Percentiles rank a stretch among this genome's conserved stretches.
Evolutionary conservation across 371 early-diverging fungal genomes (phyloP).

Genomic region (Mucor lusitanicus): DNA sequence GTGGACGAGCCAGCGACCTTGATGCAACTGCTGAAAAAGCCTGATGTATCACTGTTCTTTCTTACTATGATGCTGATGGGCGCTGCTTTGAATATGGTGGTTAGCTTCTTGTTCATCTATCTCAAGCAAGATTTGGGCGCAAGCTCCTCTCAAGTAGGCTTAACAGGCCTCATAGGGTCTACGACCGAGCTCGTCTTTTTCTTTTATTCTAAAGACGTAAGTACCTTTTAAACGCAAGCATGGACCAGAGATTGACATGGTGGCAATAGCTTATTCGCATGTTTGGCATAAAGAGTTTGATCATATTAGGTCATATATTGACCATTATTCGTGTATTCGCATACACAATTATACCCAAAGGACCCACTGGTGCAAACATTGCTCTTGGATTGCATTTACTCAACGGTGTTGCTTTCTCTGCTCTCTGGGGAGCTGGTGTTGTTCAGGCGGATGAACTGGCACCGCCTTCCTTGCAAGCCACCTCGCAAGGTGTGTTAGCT

Average conservation of each 20-base stretch:
- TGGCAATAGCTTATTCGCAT: constrained; percentile 40
- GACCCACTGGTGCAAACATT: constrained; percentile 47
- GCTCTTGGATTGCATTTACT: constrained; percentile 49
- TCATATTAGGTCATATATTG: constrained; percentile 50
- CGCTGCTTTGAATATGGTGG: constrained; percentile 53
- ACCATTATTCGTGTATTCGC: constrained; percentile 52
- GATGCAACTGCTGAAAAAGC: constrained; percentile 39
- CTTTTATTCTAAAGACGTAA: constrained; percentile 56
- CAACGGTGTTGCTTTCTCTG: constrained; percentile 56
- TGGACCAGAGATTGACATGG: neutral
- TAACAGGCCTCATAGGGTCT: constrained; percentile 53
- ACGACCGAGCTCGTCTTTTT: constrained; percentile 51
- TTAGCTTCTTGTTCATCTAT: constrained; percentile 51
- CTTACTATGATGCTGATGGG: constrained; percentile 59
- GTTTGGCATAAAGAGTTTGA: constrained; percentile 50
- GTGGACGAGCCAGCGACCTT: constrained; percentile 35
- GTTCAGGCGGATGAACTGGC: constrained; percentile 56
- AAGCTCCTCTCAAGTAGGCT: constrained; percentile 44
- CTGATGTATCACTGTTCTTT: constrained; percentile 45
- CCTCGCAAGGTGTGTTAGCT: constrained; percentile 54
- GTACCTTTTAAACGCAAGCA: neutral
- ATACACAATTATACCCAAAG: constrained; percentile 51
- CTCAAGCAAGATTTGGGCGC: constrained; percentile 51
- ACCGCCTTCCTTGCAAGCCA: constrained; percentile 54
- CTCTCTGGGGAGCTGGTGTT: constrained; percentile 57